A percentile compares a stretch with the other conserved stretches of the same genome.
These are phyloP conservation scores for Citrus glauca DNA, from an alignment of 345 rosid species.

Conservation along the genomic window DNA sequence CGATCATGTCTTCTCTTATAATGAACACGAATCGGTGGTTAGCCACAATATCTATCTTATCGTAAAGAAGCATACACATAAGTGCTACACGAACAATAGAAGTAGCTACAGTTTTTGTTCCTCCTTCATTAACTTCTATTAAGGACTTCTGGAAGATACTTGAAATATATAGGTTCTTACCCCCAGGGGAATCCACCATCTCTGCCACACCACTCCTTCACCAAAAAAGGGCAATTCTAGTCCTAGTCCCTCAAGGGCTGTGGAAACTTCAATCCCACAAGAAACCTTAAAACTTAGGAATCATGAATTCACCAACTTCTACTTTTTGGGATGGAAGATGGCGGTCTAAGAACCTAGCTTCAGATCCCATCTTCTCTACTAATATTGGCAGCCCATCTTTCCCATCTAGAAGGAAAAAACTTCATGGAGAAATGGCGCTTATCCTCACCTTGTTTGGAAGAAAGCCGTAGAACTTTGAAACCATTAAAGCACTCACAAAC, in stretches of 20 bases:
- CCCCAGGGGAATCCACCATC: conserved; percentile 52
- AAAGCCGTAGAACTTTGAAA: conserved; percentile 72
- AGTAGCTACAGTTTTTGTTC: conserved; percentile 72
- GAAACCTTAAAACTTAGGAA: conserved; percentile 57
- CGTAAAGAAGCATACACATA: neutral
- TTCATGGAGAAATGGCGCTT: conserved; percentile 65
- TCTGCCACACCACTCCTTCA: conserved; percentile 50
- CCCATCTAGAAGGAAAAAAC: conserved; percentile 64
- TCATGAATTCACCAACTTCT: conserved; percentile 41
- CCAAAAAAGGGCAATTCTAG: conserved; percentile 45
- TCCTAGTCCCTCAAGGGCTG: conserved; percentile 48
- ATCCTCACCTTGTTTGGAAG: conserved; percentile 67
- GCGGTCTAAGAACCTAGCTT: conserved; percentile 43
- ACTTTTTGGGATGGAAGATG: conserved; percentile 39
- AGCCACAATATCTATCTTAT: conserved; percentile 50
- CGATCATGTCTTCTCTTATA: conserved; percentile 53
- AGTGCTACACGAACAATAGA: conserved; percentile 33
- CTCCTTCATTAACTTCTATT: conserved; percentile 70
- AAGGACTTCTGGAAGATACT: conserved; percentile 54
- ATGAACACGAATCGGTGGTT: conserved; percentile 67
- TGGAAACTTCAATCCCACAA: conserved; percentile 55
- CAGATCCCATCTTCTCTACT: conserved; percentile 39
- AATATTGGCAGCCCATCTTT: conserved; percentile 54
- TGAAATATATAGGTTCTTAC: conserved; percentile 37
- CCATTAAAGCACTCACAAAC: conserved; percentile 37